Conservation (phyloP, 2,329 filamentous ascomycete species). For the Lasiodiplodia sp. region DNA sequence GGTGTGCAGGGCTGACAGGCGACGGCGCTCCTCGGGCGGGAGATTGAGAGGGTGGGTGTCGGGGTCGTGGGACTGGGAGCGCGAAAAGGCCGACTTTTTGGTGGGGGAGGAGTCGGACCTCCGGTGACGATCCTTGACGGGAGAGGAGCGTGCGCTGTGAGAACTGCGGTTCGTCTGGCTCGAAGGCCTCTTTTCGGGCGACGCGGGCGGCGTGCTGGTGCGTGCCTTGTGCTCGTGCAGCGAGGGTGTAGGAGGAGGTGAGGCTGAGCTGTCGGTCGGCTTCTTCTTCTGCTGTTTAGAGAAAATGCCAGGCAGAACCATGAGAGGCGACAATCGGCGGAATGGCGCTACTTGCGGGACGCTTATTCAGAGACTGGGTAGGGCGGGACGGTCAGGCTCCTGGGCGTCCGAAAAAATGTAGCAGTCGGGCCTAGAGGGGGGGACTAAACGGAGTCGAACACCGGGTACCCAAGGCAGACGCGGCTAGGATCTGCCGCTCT, state of each 20-base stretch:
- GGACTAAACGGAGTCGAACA: constrained; percentile 26
- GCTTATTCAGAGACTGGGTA: constrained; percentile 29
- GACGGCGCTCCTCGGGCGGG: constrained; percentile 84
- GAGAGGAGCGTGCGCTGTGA: constrained; percentile 29
- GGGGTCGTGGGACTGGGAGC: constrained; percentile 59
- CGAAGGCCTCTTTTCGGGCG: constrained; percentile 47
- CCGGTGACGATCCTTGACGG: constrained; percentile 41
- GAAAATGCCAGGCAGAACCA: constrained; percentile 33
- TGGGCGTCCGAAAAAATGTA: constrained; percentile 26
- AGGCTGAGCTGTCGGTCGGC: constrained; percentile 36
- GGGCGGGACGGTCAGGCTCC: constrained; percentile 21
- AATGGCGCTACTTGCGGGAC: constrained; percentile 27
- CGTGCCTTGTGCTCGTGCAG: constrained; percentile 30
- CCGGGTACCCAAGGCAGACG: constrained; percentile 24
- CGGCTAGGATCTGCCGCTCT: constrained; percentile 13
- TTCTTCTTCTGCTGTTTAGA: constrained; percentile 48
- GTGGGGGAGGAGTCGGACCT: constrained; percentile 41
- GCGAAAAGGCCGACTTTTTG: constrained; percentile 37
- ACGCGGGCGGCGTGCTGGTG: constrained; percentile 42
- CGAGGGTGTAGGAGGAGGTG: constrained; percentile 28
- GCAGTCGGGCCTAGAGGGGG: constrained; percentile 22
- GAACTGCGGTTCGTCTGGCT: constrained; percentile 18
- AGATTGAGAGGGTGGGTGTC: constrained; percentile 89
- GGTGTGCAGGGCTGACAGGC: constrained; percentile 72
- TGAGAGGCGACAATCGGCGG: constrained; percentile 25